Conservation (phyloP, 768 basidiomycete genomes). For the Terana coerulea region DNA sequence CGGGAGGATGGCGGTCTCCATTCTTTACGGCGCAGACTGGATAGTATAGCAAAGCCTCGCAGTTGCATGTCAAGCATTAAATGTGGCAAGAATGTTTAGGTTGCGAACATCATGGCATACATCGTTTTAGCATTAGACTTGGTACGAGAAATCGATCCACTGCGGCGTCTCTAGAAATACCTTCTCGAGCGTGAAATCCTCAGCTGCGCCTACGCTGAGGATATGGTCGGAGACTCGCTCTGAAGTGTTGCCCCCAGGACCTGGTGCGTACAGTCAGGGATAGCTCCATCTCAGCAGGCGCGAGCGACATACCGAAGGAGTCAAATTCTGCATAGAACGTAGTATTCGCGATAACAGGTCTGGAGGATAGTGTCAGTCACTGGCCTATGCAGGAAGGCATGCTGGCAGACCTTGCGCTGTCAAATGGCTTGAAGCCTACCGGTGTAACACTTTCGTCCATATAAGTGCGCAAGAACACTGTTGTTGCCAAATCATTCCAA, state of each 20-base stretch:
- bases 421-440: conserved; percentile 49
- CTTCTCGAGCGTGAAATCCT: conserved; percentile 39
- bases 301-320: conserved; percentile 39
- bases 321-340: conserved; percentile 57
- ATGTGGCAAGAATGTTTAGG: background rate
- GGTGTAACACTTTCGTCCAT: conserved; percentile 57
- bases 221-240: conserved; percentile 46
- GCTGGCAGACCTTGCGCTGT: conserved; percentile 33
- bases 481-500: conserved; percentile 57
- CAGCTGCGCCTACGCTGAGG: conserved; percentile 37
- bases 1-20: background rate
- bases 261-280: conserved; percentile 24
- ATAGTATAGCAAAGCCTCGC: background rate
- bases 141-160: conserved; percentile 56
- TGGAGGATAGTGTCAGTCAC: conserved; percentile 15
- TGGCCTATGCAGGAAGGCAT: background rate
- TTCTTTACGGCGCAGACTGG: background rate
- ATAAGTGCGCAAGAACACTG: conserved; percentile 49
- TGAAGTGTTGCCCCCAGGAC: conserved; percentile 49
- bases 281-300: background rate
- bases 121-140: background rate
- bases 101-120: background rate
- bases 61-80: background rate
- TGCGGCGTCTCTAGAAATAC: conserved; percentile 48
- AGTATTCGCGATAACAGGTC: conserved; percentile 46